Base-by-base conservation (phyloP, 2,329 filamentous ascomycete genomes). In the Colletotrichum sp. region DNA sequence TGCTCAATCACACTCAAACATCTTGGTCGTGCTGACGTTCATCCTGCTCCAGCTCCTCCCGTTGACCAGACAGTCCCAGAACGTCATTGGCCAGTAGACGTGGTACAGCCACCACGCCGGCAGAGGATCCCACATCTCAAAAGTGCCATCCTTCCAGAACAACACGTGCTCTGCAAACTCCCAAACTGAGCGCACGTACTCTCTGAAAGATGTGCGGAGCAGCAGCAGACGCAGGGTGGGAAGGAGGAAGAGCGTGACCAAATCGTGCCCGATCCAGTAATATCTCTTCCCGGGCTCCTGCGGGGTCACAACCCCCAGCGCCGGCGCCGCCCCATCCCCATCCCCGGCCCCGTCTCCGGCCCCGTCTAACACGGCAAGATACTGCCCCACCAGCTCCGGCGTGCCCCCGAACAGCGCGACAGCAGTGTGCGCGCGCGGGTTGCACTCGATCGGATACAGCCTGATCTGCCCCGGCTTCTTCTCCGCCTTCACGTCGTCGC, bases 361-460 rank as follows among this genome's bases (percentile, higher is more conserved):
- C 2, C 74, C 21, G 0, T 83, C 79, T 0, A 92, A 80, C 1
- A 87, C 76, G 1, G 84, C 85, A 16, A 93, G 81, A 75, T 93
- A 93, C 4, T 85, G 87, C 15, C 85, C 82, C 2, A 86, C 84
- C 77, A 92, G 82, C 29, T 86, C 83, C 2, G 83, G 82, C 27
- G 83, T 83, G n/a, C 84, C 80, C 27, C 80, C 79, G 79, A 94
- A 93, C 1, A 94, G 82, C 2, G 90, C 86, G 0, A 92, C 89
- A 0, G 93, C 93, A 0, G 93, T 94, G 77, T 94, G 92, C 0
- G 90, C 90, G 16, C 93, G 85, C 0, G 93, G 93, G 70, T 94
- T 94, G 78, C 92, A 94, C 79, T 94, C 92, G 70, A 94, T 94
- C 0, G 92, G 91, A 76, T 90, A 92, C 3, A 94, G 80, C 6